Conservation (phyloP, 257 asterid species). For the Parsonsia alboflavescens region DNA sequence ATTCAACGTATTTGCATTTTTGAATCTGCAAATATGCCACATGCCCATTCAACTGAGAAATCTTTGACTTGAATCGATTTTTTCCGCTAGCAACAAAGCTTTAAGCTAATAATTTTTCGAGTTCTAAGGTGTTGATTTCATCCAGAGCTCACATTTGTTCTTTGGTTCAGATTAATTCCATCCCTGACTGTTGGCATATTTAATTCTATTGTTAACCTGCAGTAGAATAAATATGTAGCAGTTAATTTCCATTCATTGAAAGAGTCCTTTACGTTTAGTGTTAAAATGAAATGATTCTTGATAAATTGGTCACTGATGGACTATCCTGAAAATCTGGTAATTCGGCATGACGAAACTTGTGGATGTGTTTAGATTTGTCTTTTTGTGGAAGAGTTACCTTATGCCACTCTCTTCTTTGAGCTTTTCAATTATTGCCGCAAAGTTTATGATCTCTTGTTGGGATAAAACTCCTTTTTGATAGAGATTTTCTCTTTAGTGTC, state of each 20-base stretch:
- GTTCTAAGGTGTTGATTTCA: not conserved
- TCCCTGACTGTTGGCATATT: not conserved
- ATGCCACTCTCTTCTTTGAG: not conserved
- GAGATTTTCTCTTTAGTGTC: not conserved
- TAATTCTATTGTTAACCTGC: not conserved
- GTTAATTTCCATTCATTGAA: not conserved
- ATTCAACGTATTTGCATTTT: not conserved
- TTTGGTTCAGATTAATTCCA: not conserved
- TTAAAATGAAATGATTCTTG: not conserved
- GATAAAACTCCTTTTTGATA: not conserved
- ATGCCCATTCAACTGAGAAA: not conserved
- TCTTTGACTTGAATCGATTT: not conserved
- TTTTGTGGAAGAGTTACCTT: not conserved
- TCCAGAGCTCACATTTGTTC: not conserved
- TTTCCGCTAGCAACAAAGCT: not conserved
- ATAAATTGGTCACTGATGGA: not conserved
- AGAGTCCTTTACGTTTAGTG: not conserved
- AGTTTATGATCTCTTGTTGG: not conserved
- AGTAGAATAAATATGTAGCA: not conserved
- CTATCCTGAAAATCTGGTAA: not conserved
- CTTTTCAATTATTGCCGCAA: not conserved
- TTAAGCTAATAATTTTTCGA: not conserved
- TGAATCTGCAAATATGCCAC: not conserved
- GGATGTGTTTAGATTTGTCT: not conserved
- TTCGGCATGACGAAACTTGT: not conserved